Evolutionary conservation across 2,329 filamentous ascomycete species (phyloP).

Genomic region (Ustulina deusta): DNA sequence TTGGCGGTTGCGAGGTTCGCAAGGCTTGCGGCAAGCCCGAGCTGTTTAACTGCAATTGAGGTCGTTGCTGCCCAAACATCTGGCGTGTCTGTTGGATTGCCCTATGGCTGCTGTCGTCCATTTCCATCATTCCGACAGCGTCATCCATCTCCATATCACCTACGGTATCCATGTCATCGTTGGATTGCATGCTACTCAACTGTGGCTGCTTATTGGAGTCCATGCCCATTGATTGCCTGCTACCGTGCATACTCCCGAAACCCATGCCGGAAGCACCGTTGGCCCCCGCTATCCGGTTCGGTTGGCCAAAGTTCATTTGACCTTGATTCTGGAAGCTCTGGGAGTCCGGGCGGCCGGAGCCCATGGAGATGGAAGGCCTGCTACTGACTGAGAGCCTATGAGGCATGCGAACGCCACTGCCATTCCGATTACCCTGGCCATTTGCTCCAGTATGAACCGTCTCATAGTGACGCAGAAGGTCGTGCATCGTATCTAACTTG

Average conservation of each 20-base stretch:
- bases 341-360: constrained; percentile 46
- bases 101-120: constrained; percentile 69
- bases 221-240: constrained; percentile 50
- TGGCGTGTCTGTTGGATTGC: constrained; percentile 78
- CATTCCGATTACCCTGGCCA: constrained; percentile 51
- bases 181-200: constrained; percentile 57
- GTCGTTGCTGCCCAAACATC: constrained; percentile 73
- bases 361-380: constrained; percentile 47
- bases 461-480: constrained; percentile 96
- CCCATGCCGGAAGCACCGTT: constrained; percentile 43
- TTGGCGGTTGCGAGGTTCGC: constrained; percentile 86
- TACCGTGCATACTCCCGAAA: constrained; percentile 55
- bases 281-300: constrained; percentile 41
- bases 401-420: constrained; percentile 46
- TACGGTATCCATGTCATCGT: constrained; percentile 82
- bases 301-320: constrained; percentile 49
- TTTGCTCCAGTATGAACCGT: constrained; percentile 85
- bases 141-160: constrained; percentile 99
- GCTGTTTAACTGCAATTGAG: constrained; percentile 84
- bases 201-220: constrained; percentile 55
- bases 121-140: constrained; percentile 73
- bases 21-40: constrained; percentile 81
- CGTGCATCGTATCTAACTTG: constrained; percentile 90
- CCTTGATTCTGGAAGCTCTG: constrained; percentile 47
- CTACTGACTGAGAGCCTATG: constrained; percentile 50